Base-by-base conservation (phyloP, 2,329 filamentous ascomycete species). In the Rugonectria rugulosa region DNA sequence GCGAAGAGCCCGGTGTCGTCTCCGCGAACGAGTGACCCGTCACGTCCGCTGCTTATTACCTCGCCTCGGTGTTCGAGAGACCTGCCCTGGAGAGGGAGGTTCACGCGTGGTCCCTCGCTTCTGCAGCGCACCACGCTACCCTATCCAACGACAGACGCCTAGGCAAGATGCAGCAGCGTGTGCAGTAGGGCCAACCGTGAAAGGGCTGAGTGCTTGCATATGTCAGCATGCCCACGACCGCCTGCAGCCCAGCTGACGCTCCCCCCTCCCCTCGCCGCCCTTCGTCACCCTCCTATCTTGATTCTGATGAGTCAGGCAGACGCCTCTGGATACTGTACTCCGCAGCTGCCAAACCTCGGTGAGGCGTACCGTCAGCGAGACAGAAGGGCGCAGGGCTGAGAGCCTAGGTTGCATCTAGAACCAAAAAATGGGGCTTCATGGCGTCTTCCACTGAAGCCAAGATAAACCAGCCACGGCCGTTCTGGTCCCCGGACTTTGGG, bases 171-270 rank as follows among this genome's bases (percentile, higher is more conserved):
- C 37, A 49, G 36, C 45, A 48, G 19, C 29, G 42, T 46, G 41
- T 51, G 38, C 45, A 47, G 37, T 32, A 40, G 41, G 45, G 43
- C 20, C 44, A 54, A 50, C 45, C 32, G 36, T 36, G n/a, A 14
- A 43, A 49, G 20, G 23, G 17, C 17, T 32, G 53, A 52, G 23
- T 19, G 20, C 38, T 60, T 61, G 59, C 60, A 57, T 42, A 41
- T 36, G 60, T 66, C 62, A 66, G 62, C 64, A 55, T 55, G 53
- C 36, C 20, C 60, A 56, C 57, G 53, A 32, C 40, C 50, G 38
- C 47, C 58, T 59, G 56, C 56, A 57, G 40, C 42, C 32, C 62
- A 61, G 54, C 60, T 66, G 62, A 67, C 57, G n/a, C n/a, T n/a
- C n/a, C n/a, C n/a, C n/a, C n/a, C n/a, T n/a, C n/a, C n/a, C n/a